Evolutionary conservation across 345 rosid species (phyloP), one percentile per base, ranked within the genome.

Genomic region (Cardamine chenopodiifolia): DNA sequence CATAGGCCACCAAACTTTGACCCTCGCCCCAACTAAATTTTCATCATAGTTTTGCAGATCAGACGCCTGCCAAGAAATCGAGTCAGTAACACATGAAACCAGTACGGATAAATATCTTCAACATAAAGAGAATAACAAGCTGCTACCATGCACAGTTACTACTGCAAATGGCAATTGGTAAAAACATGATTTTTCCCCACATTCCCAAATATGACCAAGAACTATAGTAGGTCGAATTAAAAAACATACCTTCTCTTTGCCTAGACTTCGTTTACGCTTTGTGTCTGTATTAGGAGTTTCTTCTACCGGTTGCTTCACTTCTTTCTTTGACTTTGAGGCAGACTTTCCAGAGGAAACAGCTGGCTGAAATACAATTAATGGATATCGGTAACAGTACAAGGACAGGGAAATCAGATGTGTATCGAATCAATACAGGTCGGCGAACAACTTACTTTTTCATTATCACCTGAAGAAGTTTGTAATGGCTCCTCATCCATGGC

Each of bases 1-100:
- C 18, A 66, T 31, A n/a, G 99, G 98, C 99, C 99, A 96, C 93
- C 95, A 96, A 49, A 96, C 90, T 82, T 82, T 86, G 71, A 96
- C 79, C 84, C 79, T 92, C 13, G 81, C 60, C 45, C 98, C 99
- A 79, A 92, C 87, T 71, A 92, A 70, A 62, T 71, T 82, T 52
- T 81, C 86, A 42, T 75, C 90, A 75, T 52, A 67, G 42, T 59
- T 86, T 75, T 71, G 64, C 48, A 62, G 59, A 75, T 75, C 85
- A 82, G 97, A 73, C 53, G 76, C 86, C 97, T 92, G 86, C 47
- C 37, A 84, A 50, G 62, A 23, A 84, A 74, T 50, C 45, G 48
- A 6, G 59, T 40, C 47, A 73, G 61, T 59, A 68, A 29, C 54
- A 66, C 18, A 26, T 25, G 26, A 54, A 15, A 57, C 66, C 32